Evolutionary conservation across 2,329 filamentous ascomycete genomes (phyloP).

Genomic region (Colletotrichum navitas): DNA sequence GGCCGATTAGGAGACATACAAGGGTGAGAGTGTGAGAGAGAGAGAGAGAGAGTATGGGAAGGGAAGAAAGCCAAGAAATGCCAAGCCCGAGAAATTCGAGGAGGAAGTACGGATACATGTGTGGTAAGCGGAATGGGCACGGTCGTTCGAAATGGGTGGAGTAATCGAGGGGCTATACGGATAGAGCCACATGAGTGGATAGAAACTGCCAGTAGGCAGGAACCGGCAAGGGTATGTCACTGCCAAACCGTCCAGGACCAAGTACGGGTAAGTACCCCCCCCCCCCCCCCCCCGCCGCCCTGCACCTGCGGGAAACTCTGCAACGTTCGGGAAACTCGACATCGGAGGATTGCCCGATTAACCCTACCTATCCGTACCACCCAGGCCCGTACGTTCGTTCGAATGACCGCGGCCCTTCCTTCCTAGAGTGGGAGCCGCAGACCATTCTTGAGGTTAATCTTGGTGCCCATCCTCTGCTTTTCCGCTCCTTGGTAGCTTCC

Average conservation of each 20-base stretch:
- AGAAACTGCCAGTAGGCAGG: neutral
- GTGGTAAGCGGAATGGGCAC: constrained; percentile 30
- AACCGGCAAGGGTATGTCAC: neutral
- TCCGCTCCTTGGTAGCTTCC: constrained; percentile 1
- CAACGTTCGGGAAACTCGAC: neutral
- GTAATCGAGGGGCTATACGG: neutral
- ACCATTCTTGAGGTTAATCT: no score
- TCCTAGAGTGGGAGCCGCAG: neutral
- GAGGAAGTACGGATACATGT: constrained; percentile 15
- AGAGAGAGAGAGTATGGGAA: constrained; percentile 27
- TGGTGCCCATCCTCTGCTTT: neutral
- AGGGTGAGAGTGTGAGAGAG: no score
- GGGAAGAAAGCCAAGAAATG: constrained; percentile 37
- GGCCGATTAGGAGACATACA: neutral
- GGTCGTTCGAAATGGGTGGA: constrained; percentile 21
- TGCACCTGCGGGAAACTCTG: constrained; percentile 2
- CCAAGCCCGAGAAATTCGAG: constrained; percentile 39
- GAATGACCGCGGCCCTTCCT: no score
- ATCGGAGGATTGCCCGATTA: neutral
- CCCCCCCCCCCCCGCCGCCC: constrained; percentile 5
- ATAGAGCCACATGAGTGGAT: constrained; percentile 11
- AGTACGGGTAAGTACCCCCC: neutral
- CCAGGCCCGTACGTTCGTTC: no score
- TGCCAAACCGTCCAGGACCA: neutral
- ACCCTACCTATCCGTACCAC: neutral